Base-by-base conservation (phyloP, 2,329 filamentous ascomycete species). In the Colletotrichum siamense region DNA sequence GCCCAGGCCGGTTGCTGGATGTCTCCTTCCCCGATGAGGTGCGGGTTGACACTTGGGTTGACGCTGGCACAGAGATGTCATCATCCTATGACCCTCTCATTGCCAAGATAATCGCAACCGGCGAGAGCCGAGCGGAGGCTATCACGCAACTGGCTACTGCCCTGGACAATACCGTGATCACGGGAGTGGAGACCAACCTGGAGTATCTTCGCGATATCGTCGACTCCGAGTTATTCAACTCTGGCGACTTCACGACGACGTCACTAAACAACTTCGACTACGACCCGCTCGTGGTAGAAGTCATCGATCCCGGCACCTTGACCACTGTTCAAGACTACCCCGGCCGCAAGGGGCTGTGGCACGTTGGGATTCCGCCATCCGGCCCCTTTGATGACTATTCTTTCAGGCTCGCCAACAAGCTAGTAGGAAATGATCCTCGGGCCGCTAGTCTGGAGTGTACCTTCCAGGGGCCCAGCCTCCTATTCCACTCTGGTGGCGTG, bases 41-140 rank as follows among this genome's bases (percentile, higher is more conserved):
- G 8, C 89, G 94, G 13, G 92, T 95, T 70, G 94, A 95, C 79
- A 92, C 92, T 6, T 94, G 94, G 26, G 94, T 96, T 78, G 88
- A 92, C 26, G 86, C 90, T 34, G 94, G 94, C 8, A 93, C 94
- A 73, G 90, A 94, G 79, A 91, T 96, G 3, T 94, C 94, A 0
- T 92, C 93, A 6, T 92, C 94, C 78, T 96, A 95, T 81, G 94
- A 96, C 79, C 94, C 94, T 0, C 93, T 95, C 88, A 92, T 96
- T 65, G 92, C 94, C 2, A 95, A 96, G 81, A 86, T 95, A 77
- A 95, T 95, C 69, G 92, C 94, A 1, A 88, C 89, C 68, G 94
- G 91, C 0, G 85, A 87, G 1, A 88, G 89, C 61, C 88, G 94
- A 28, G 84, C 89, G 75, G 90, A 91, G 55, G 93, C 93, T 1